Percentiles rank a stretch among this genome's conserved stretches.
phyloP scores from a whole-genome alignment of 352 stramenopile species.

The Phytopythium ostracodes region DNA sequence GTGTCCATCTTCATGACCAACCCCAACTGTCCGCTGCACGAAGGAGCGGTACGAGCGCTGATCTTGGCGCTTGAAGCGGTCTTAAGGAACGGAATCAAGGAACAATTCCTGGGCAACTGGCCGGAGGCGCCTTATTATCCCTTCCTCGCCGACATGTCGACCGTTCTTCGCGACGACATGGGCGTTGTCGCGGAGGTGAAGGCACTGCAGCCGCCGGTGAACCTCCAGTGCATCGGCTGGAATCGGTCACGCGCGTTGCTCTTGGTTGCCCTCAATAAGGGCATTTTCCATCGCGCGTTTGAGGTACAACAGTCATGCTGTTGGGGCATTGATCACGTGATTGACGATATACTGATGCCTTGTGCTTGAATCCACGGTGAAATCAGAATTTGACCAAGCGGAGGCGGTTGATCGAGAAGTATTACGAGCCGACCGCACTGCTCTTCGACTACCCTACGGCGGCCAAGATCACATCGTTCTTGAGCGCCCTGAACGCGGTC shows the following conservation, averaged over 20 bases:
- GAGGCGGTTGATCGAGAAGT: slow-evolving; percentile 50
- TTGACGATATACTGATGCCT: not conserved
- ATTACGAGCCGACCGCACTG: slow-evolving; percentile 53
- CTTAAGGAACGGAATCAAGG: slow-evolving; percentile 62
- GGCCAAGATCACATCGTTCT: slow-evolving; percentile 42
- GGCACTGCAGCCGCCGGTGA: slow-evolving; percentile 19
- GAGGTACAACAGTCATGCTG: slow-evolving; percentile 27
- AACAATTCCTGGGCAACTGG: slow-evolving; percentile 41
- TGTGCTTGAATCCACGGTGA: not conserved
- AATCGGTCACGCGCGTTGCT: slow-evolving; percentile 60
- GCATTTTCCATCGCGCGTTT: slow-evolving; percentile 68
- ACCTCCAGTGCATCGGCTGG: slow-evolving; percentile 61
- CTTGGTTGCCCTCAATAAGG: slow-evolving; percentile 66
- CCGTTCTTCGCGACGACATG: slow-evolving; percentile 65
- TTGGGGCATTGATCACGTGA: not conserved
- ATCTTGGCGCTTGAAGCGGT: slow-evolving; percentile 62
- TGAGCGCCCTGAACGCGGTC: slow-evolving; percentile 71
- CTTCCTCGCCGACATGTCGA: slow-evolving; percentile 57
- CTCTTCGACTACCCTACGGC: slow-evolving; percentile 65
- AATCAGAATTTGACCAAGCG: slow-evolving; percentile 67
- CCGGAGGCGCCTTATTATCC: slow-evolving; percentile 71
- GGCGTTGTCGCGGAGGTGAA: slow-evolving; percentile 56
- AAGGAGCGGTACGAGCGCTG: slow-evolving; percentile 57
- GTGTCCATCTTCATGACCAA: slow-evolving; percentile 66
- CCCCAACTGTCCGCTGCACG: slow-evolving; percentile 68